Percentiles rank a stretch among this genome's conserved stretches.
phyloP scores from a whole-genome alignment of 805 yeast species.

The Candida wancherniae region DNA sequence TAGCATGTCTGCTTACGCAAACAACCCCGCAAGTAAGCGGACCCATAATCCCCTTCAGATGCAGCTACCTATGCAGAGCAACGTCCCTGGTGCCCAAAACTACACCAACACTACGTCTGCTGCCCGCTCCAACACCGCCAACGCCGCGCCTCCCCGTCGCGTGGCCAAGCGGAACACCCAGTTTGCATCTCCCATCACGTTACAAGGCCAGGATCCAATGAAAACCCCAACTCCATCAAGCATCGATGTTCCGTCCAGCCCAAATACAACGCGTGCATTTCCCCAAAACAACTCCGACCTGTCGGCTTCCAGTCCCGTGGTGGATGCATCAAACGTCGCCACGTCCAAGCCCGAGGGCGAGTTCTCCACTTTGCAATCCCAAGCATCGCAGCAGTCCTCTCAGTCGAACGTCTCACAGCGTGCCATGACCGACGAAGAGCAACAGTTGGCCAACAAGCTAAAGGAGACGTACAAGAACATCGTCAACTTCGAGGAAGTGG shows the following conservation, averaged over 20 bases:
- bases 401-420: constrained; percentile 14
- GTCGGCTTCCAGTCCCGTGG: constrained; percentile 34
- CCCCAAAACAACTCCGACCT: constrained; percentile 35
- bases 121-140: constrained; percentile 4
- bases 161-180: constrained; percentile 14
- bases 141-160: constrained; percentile 6
- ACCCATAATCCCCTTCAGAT: constrained; percentile 21
- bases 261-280: constrained; percentile 27
- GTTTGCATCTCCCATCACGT: constrained; percentile 13
- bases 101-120: constrained; percentile 6
- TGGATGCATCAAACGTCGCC: constrained; percentile 15
- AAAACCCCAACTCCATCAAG: constrained; percentile 39
- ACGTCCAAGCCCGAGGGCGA: constrained; percentile 7
- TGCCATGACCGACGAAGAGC: constrained; percentile 54
- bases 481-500: constrained; percentile 60
- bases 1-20: constrained; percentile 32
- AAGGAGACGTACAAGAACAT: constrained; percentile 73
- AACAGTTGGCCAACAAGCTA: constrained; percentile 59
- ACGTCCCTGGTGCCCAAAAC: constrained; percentile 11
- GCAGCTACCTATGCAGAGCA: constrained; percentile 15
- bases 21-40: constrained; percentile 32
- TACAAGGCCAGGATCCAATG: constrained; percentile 8
- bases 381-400: constrained; percentile 4
- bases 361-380: constrained; percentile 6
- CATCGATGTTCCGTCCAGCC: constrained; percentile 39